Conservation (phyloP, 129 eudicot genomes). For the Erigeron canadensis region DNA sequence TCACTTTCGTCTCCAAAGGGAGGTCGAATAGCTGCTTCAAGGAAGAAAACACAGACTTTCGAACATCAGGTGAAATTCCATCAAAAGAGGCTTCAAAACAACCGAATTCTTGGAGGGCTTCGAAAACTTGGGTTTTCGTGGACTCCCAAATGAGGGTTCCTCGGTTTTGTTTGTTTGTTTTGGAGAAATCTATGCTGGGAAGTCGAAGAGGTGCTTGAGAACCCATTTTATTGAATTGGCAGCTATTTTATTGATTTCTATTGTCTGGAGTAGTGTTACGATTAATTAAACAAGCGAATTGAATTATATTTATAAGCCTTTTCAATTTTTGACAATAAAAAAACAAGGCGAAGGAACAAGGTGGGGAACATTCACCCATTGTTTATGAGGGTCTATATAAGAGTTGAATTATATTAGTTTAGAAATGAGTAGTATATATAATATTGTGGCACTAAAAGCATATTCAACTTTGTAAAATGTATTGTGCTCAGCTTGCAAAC, state of each 20-base stretch:
- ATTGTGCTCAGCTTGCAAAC: too few relatives aligned
- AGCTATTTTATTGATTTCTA: constrained; percentile 12
- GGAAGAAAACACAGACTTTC: constrained; percentile 33
- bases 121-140: constrained; percentile 44
- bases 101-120: constrained; percentile 62
- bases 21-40: constrained; percentile 59
- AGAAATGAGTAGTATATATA: too few relatives aligned
- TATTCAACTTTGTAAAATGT: too few relatives aligned
- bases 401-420: constrained; percentile 15
- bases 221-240: constrained; percentile 38
- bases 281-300: constrained; percentile 8
- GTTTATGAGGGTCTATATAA: constrained; percentile 1
- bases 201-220: constrained; percentile 47
- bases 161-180: constrained; percentile 31
- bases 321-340: neutral
- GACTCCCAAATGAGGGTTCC: constrained; percentile 44
- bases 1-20: constrained; percentile 59
- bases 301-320: too few relatives aligned
- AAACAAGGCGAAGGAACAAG: constrained; percentile 22
- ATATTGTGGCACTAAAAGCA: too few relatives aligned
- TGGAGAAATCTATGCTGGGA: constrained; percentile 55
- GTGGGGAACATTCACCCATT: constrained; percentile 27
- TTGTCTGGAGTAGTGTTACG: constrained; percentile 20
- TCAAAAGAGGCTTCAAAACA: constrained; percentile 63
- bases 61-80: constrained; percentile 38